Conservation (phyloP, 495 filamentous ascomycete genomes). For the Penicillium ucsense region DNA sequence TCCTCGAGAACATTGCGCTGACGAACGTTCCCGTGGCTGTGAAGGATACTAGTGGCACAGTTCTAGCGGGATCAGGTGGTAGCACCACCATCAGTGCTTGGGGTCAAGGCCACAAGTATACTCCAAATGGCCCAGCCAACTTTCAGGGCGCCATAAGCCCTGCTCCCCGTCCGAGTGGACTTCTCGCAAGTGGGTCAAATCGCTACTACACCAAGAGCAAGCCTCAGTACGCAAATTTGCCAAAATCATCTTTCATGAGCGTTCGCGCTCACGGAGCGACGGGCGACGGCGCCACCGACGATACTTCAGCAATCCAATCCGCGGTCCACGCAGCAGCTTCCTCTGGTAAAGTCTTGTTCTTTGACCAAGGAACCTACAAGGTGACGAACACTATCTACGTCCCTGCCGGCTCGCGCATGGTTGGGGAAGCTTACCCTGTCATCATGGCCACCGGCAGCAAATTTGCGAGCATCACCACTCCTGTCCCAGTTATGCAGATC, state of each 20-base stretch:
- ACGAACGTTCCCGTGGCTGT: slow-evolving; percentile 52
- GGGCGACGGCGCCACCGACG: slow-evolving; percentile 66
- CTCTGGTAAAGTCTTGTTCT: slow-evolving; percentile 36
- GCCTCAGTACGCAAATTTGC: slow-evolving; percentile 44
- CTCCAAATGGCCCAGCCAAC: slow-evolving; percentile 27
- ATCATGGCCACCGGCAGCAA: slow-evolving; percentile 52
- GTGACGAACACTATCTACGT: slow-evolving; percentile 38
- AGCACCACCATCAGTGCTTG: slow-evolving; percentile 44
- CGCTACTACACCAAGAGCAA: slow-evolving; percentile 42
- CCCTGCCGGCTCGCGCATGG: slow-evolving; percentile 33
- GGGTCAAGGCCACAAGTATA: slow-evolving; percentile 46
- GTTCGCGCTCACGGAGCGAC: slow-evolving; percentile 48
- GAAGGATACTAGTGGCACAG: slow-evolving; percentile 37
- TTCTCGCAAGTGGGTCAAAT: slow-evolving; percentile 27
- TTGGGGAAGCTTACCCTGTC: slow-evolving; percentile 51
- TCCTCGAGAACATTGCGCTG: slow-evolving; percentile 61
- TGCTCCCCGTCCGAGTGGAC: slow-evolving; percentile 23
- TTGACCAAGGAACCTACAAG: slow-evolving; percentile 40
- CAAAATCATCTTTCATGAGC: slow-evolving; percentile 47
- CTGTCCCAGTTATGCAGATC: slow-evolving; percentile 56
- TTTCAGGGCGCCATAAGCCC: slow-evolving; percentile 33
- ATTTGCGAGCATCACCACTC: slow-evolving; percentile 50
- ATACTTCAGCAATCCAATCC: slow-evolving; percentile 42
- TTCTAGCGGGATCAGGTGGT: slow-evolving; percentile 49
- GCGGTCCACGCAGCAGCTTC: slow-evolving; percentile 31